Evolutionary conservation across 192 early-diverging fungal species (phyloP).

Genomic region (Linnemannia zychae): DNA sequence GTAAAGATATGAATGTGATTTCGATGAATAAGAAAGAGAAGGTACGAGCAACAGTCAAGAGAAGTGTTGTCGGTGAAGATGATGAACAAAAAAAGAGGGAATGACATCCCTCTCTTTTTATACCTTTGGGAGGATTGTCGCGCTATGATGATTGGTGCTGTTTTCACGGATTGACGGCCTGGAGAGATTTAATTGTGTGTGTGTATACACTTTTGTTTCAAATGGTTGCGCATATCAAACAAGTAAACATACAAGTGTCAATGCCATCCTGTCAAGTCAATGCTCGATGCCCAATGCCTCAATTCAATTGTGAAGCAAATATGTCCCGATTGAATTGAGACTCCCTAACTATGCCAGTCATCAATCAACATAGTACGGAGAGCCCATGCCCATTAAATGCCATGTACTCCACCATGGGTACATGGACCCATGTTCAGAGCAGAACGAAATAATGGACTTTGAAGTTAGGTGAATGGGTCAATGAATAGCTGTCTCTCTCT

Average conservation of each 20-base stretch:
- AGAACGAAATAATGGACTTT: background rate
- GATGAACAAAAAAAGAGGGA: slow-evolving; percentile 6
- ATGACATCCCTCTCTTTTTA: background rate
- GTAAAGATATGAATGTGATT: no score
- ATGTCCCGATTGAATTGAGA: background rate
- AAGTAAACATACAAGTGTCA: background rate
- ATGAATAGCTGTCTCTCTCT: background rate
- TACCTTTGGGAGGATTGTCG: background rate
- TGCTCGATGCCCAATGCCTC: no score
- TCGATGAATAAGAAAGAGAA: background rate
- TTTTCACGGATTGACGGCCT: no score
- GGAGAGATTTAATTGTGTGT: no score
- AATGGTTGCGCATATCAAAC: slow-evolving; percentile 2
- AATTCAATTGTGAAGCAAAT: no score
- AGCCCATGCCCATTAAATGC: background rate
- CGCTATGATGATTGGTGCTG: background rate
- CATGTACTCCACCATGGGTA: background rate
- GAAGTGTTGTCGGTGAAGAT: background rate
- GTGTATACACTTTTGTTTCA: background rate
- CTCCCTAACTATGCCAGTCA: no score
- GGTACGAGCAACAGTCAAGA: background rate
- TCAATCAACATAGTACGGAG: background rate
- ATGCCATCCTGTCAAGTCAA: no score
- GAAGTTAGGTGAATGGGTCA: background rate
- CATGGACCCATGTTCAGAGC: background rate